phyloP scores from a whole-genome alignment of 2,329 filamentous ascomycete genomes.

The Blastomyces emzantsi region DNA sequence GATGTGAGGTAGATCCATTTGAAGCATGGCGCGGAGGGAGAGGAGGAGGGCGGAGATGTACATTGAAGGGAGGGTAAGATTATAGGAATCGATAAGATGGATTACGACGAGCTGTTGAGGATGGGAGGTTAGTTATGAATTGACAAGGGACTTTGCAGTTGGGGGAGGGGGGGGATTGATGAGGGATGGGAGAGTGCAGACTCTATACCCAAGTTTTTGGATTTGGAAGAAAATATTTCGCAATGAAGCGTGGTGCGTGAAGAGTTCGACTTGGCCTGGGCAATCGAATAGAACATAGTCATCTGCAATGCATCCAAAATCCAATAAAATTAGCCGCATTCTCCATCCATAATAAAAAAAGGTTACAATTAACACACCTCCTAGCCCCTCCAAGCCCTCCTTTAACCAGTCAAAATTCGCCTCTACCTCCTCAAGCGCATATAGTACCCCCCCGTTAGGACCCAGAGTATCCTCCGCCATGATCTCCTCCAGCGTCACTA shows the following conservation, averaged over 20 bases:
- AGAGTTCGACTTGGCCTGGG: conserved; percentile 92
- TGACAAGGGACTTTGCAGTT: background rate
- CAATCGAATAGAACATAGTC: conserved; percentile 96
- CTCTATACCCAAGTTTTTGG: conserved; percentile 85
- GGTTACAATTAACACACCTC: conserved; percentile 34
- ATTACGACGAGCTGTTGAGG: conserved; percentile 72
- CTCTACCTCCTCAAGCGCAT: conserved; percentile 91
- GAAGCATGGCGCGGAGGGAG: conserved; percentile 90
- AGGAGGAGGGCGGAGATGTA: conserved; percentile 93
- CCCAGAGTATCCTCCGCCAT: conserved; percentile 88
- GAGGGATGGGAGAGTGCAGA: conserved; percentile 41
- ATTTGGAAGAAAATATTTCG: conserved; percentile 86
- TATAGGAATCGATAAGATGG: conserved; percentile 89
- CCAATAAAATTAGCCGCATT: background rate
- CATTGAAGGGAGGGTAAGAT: conserved; percentile 82
- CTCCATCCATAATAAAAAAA: background rate
- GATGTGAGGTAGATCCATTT: conserved; percentile 92
- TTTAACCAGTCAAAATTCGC: conserved; percentile 90
- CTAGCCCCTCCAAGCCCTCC: conserved; percentile 65
- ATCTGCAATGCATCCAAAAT: conserved; percentile 39
- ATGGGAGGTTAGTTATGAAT: conserved; percentile 12
- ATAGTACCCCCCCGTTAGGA: conserved; percentile 85
- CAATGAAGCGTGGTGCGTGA: conserved; percentile 87
- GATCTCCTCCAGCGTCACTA: conserved; percentile 86
- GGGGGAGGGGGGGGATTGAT: background rate